Evolutionary conservation across 805 yeast species (phyloP).

Genomic region (Limtongozyma cylindracea): DNA sequence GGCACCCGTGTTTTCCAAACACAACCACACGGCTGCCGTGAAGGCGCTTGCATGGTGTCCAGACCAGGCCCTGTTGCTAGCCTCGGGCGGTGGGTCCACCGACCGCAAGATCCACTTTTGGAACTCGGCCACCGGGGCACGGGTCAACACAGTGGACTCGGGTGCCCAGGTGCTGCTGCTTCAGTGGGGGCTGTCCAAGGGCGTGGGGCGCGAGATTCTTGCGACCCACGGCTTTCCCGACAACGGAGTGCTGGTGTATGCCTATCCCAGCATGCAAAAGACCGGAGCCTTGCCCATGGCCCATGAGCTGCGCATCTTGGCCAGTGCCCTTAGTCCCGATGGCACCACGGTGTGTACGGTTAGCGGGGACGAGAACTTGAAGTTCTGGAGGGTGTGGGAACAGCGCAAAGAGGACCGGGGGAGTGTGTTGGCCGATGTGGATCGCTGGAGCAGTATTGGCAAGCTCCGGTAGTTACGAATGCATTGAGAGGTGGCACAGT

Average conservation of each 20-base stretch:
- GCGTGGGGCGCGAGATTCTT: constrained; percentile 60
- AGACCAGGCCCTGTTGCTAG: constrained; percentile 51
- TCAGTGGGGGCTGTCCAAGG: constrained; percentile 65
- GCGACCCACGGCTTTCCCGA: constrained; percentile 90
- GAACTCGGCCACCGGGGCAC: constrained; percentile 80
- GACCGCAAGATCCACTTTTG: constrained; percentile 82
- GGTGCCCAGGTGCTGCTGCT: constrained; percentile 89
- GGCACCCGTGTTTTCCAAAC: constrained; percentile 46
- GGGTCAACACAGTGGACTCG: constrained; percentile 69
- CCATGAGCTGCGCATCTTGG: constrained; percentile 72
- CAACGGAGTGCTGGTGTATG: constrained; percentile 60
- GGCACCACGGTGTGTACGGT: constrained; percentile 78
- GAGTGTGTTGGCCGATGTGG: too few species aligned
- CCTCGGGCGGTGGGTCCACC: constrained; percentile 94
- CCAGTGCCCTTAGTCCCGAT: constrained; percentile 74
- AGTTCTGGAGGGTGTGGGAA: constrained; percentile 85
- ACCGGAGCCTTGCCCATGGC: constrained; percentile 74
- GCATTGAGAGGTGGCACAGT: too few species aligned
- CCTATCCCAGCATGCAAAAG: constrained; percentile 65
- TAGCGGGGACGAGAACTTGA: constrained; percentile 88
- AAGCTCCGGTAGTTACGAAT: too few species aligned
- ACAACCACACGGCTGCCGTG: constrained; percentile 79
- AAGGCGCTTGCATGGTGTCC: constrained; percentile 95
- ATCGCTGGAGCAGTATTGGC: too few species aligned
- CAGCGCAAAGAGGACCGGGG: constrained; percentile 6